phyloP scores from a whole-genome alignment of 768 basidiomycete genomes.

The Rhizopogon vesiculosus region DNA sequence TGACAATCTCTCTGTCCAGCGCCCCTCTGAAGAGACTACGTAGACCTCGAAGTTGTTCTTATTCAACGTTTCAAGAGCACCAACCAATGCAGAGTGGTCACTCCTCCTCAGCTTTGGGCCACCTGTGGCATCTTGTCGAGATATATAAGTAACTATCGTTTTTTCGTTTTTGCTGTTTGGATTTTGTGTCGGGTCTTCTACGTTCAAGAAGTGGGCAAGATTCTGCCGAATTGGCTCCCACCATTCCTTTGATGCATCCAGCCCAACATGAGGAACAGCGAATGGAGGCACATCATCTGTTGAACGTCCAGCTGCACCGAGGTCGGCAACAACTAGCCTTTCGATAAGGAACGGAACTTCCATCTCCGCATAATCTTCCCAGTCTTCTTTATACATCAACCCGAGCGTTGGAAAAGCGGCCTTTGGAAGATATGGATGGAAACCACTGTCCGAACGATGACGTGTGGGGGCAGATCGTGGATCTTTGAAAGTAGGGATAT shows the following conservation, averaged over 20 bases:
- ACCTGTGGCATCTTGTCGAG: slow-evolving; percentile 49
- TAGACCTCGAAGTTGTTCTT: slow-evolving; percentile 51
- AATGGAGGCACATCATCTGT: slow-evolving; percentile 18
- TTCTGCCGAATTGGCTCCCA: slow-evolving; percentile 55
- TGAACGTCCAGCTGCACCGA: slow-evolving; percentile 52
- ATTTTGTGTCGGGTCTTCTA: slow-evolving; percentile 15
- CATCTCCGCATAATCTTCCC: slow-evolving; percentile 69
- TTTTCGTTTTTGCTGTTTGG: slow-evolving; percentile 21
- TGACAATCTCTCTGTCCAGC: slow-evolving; percentile 60
- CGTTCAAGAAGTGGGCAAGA: slow-evolving; percentile 39
- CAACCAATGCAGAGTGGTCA: slow-evolving; percentile 59
- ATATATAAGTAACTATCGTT: slow-evolving; percentile 62
- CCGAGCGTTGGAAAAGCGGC: slow-evolving; percentile 69
- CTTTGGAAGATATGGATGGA: slow-evolving; percentile 71
- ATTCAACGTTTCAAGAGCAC: slow-evolving; percentile 49
- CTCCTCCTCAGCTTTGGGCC: slow-evolving; percentile 47
- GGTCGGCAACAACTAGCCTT: slow-evolving; percentile 73
- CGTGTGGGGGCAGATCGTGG: slow-evolving; percentile 26
- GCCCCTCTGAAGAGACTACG: slow-evolving; percentile 45
- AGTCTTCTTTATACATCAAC: slow-evolving; percentile 68
- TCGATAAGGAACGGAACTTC: slow-evolving; percentile 69
- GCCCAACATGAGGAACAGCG: slow-evolving; percentile 39
- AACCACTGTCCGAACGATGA: slow-evolving; percentile 51
- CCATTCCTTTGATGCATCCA: slow-evolving; percentile 52
- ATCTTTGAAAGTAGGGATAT: slow-evolving; percentile 57